Evolutionary conservation across 1,139 yeast species (phyloP).

Genomic region (Nakaseomyces uthaithaninus): DNA sequence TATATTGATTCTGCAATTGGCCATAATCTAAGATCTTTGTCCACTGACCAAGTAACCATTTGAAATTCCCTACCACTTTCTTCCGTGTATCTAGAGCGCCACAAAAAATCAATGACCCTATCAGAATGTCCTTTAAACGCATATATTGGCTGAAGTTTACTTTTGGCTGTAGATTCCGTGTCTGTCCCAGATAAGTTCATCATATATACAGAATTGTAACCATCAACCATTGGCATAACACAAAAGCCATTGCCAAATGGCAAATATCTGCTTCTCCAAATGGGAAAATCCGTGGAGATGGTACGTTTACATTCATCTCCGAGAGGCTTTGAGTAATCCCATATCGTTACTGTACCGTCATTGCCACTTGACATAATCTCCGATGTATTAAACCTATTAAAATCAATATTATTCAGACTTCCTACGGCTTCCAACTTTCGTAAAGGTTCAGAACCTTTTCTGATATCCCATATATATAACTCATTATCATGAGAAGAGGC

Average conservation of each 20-base stretch:
- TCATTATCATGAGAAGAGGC: slow-evolving; percentile 83
- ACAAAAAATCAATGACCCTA: slow-evolving; percentile 76
- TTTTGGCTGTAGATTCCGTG: slow-evolving; percentile 31
- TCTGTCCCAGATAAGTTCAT: slow-evolving; percentile 40
- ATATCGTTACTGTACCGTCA: slow-evolving; percentile 76
- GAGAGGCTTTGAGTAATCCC: slow-evolving; percentile 52
- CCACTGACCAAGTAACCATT: slow-evolving; percentile 89
- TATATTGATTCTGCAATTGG: slow-evolving; percentile 56
- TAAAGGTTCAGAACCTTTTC: slow-evolving; percentile 75
- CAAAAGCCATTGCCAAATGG: slow-evolving; percentile 93
- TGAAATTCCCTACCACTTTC: slow-evolving; percentile 74
- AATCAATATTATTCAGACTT: slow-evolving; percentile 83
- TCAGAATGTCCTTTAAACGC: slow-evolving; percentile 76
- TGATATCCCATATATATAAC: slow-evolving; percentile 77
- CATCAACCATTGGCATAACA: slow-evolving; percentile 85
- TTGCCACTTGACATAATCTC: slow-evolving; percentile 74
- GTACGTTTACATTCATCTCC: slow-evolving; percentile 46
- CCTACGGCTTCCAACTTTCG: slow-evolving; percentile 49
- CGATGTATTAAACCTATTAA: slow-evolving; percentile 51
- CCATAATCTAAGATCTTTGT: slow-evolving; percentile 79
- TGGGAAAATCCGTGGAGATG: slow-evolving; percentile 70
- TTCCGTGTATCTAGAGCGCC: slow-evolving; percentile 58
- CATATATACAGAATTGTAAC: slow-evolving; percentile 64
- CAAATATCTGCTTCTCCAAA: slow-evolving; percentile 75
- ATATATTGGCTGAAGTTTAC: slow-evolving; percentile 49